Percentiles rank a stretch among this genome's conserved stretches.
These are phyloP conservation scores for Raphanus raphanistrum DNA, from an alignment of 345 rosid species.

Conservation along the genomic window DNA sequence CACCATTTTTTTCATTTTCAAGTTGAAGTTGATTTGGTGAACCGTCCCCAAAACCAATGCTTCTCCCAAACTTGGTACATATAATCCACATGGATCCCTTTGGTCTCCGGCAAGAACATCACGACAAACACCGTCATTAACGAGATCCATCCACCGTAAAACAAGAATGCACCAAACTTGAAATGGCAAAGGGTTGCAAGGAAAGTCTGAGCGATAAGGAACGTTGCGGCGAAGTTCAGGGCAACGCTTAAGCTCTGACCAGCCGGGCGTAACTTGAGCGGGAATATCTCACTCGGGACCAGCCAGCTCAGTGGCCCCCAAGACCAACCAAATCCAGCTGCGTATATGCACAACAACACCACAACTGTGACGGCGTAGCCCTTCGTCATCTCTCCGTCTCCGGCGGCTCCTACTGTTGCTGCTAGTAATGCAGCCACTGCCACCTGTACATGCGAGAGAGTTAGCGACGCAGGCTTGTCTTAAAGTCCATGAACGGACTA, in stretches of 20 bases:
- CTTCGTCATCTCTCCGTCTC: slow-evolving; percentile 26
- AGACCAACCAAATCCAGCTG: slow-evolving; percentile 73
- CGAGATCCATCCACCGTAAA: slow-evolving; percentile 52
- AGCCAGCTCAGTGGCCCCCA: slow-evolving; percentile 81
- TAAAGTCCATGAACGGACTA: not conserved
- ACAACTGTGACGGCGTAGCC: slow-evolving; percentile 42
- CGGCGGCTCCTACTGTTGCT: slow-evolving; percentile 19
- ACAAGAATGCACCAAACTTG: slow-evolving; percentile 54
- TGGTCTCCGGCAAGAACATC: slow-evolving; percentile 61
- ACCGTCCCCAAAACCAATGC: slow-evolving; percentile 68
- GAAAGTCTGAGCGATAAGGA: slow-evolving; percentile 60
- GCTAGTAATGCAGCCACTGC: slow-evolving; percentile 46
- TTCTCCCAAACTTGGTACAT: slow-evolving; percentile 65
- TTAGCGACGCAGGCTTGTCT: not conserved
- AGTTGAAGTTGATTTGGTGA: slow-evolving; percentile 17
- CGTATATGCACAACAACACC: slow-evolving; percentile 45
- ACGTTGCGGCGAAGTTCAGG: slow-evolving; percentile 55
- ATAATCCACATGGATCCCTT: slow-evolving; percentile 59
- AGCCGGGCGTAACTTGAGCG: slow-evolving; percentile 53
- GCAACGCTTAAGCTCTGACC: slow-evolving; percentile 59
- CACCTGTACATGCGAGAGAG: slow-evolving; percentile 17
- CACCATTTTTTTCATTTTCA: not conserved
- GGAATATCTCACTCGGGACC: slow-evolving; percentile 65
- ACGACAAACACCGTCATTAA: slow-evolving; percentile 36
- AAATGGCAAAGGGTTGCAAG: slow-evolving; percentile 52